Evolutionary conservation across 2,329 filamentous ascomycete genomes (phyloP), one percentile per base, ranked within the genome.

Genomic region (Balansia obtecta): DNA sequence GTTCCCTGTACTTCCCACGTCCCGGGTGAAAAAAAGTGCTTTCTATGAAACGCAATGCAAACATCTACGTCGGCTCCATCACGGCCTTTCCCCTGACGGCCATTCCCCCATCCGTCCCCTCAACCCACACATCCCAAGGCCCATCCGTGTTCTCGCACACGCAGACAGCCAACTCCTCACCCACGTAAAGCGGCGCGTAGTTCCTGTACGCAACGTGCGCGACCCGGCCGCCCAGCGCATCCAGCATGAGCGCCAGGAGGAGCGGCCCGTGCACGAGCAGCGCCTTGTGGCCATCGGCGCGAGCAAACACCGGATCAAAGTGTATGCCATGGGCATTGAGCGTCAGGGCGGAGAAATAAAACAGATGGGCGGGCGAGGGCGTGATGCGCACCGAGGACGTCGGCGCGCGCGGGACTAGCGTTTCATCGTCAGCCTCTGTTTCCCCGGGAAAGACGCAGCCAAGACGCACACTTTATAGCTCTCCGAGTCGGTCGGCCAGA

Each of bases 281-380:
- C 53, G 82, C 78, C 5, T 75, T 75, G 63, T 94, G 83, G 11
- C 86, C 86, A 65, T 97, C 93, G 12, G 82, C 71, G 39, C 76
- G 75, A 48, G 82, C 82, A 67, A 88, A 94, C 42, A 74, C 62
- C 1, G 75, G 76, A 64, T 96, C 86, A 20, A 95, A 74, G 68
- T 98, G 93, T 58, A 98, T 96, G 15, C 77, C 74, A 67, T 98
- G 93, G 1, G 88, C 88, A 66, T 98, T 98, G 72, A 88, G 90
- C 2, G 86, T 91, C 34, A 98, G 77, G 0, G 89, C 89, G 18
- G 86, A 93, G 72, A 91, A 97, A 52, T 90, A 82, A 69, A 95
- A 95, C 49, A 98, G 80, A 4, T 96, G 77, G 4, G 77, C 71
- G 2, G 78, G 72, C 2, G 83, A 82, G 1, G 89, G 88, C 0